Percentiles rank a stretch among this genome's conserved stretches.
phyloP scores from a whole-genome alignment of 1,139 yeast species.

The Magnusiomyces paraingens region DNA sequence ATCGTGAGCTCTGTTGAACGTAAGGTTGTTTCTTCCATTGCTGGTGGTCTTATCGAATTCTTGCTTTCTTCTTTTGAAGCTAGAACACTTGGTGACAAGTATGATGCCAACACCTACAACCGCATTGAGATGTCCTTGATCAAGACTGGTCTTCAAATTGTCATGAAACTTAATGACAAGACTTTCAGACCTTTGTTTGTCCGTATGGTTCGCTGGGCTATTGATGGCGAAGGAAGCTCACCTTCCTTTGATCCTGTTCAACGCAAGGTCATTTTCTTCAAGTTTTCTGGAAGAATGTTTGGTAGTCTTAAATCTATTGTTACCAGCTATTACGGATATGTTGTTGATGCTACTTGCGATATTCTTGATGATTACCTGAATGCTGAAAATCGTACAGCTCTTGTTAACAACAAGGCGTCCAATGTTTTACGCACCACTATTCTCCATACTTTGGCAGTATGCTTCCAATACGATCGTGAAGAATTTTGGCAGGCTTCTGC shows the following conservation, averaged over 20 bases:
- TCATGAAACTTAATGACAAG: constrained; percentile 89
- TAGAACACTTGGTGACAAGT: constrained; percentile 38
- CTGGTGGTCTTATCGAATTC: constrained; percentile 66
- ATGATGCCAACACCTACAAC: constrained; percentile 68
- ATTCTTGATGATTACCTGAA: constrained; percentile 36
- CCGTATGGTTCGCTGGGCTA: constrained; percentile 86
- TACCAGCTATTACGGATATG: constrained; percentile 80
- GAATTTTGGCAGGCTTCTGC: constrained; percentile 91
- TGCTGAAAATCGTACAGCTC: constrained; percentile 9
- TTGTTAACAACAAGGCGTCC: constrained; percentile 21
- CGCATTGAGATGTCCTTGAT: constrained; percentile 76
- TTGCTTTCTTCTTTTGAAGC: constrained; percentile 62
- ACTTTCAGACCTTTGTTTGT: constrained; percentile 90
- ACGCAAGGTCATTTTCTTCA: constrained; percentile 58
- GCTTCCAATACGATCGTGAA: constrained; percentile 83
- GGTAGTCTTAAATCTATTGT: constrained; percentile 79
- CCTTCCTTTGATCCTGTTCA: constrained; percentile 33
- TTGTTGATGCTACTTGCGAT: constrained; percentile 62
- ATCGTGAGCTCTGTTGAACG: constrained; percentile 64
- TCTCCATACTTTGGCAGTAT: constrained; percentile 62
- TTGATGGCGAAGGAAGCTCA: constrained; percentile 64
- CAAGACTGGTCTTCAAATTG: constrained; percentile 65
- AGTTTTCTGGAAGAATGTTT: constrained; percentile 78
- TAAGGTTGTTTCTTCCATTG: constrained; percentile 63
- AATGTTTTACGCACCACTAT: constrained; percentile 62